Evolutionary conservation across 306 rosid species (phyloP), one percentile per base, ranked within the genome.

Genomic region (Casuarina cunninghamiana): DNA sequence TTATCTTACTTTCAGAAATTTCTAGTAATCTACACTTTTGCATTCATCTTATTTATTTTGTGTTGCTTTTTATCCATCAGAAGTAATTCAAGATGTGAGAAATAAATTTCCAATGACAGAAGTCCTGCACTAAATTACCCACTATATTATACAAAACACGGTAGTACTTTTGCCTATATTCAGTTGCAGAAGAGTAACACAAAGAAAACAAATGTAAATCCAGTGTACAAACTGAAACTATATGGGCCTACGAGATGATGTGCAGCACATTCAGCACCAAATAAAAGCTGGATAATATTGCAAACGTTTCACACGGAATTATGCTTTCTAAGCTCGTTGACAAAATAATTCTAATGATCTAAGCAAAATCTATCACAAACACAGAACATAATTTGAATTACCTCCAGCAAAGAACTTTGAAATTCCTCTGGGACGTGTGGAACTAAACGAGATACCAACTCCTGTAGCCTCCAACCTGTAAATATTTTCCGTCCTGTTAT

Each of bases 381-480:
- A 71, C 11, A 49, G 57, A 12, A 71, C 21, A 26, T 39, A 49
- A 48, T 4, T 46, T 60, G 82, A 35, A 71, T 21, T 91, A 93
- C 97, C 97, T 89, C 89, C 26, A 75, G 73, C 82, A 93, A 83
- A 53, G 82, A 60, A 63, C 67, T 84, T 78, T 77, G 87, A 48
- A 41, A 69, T 81, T 85, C 89, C 86, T 89, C 88, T 16, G 90
- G 46, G 77, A 89, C 82, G 32, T n/a, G 90, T 32, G 87, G 77
- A 77, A 68, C 80, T 84, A 93, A 76, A 79, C 93, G 96, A 84
- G 94, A 89, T 72, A 88, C 38, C 26, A 93, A 79, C 77, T 87
- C 91, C 19, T 83, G 85, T 76, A 89, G 94, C 79, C 88, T 88
- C 91, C 86, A 81, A 57, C 90, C 94, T 1, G 90, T 73, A 80